Percentiles rank a stretch among this genome's conserved stretches.
These are phyloP conservation scores for Metschnikowia picachoensis DNA, from an alignment of 805 yeast species.

Conservation along the genomic window DNA sequence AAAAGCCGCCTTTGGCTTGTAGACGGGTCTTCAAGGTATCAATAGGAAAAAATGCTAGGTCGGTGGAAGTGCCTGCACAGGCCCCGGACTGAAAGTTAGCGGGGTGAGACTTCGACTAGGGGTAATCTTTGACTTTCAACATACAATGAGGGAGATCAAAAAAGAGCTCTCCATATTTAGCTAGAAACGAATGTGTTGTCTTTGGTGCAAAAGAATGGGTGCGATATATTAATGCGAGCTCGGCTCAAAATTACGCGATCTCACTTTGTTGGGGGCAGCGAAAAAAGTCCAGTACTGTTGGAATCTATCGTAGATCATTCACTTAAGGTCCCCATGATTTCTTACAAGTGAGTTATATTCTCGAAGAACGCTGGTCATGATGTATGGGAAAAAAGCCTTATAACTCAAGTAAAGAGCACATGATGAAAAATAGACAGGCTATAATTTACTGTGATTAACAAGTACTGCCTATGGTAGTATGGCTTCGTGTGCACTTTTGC, in stretches of 20 bases:
- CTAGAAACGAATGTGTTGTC: not conserved
- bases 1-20: conserved; percentile 95
- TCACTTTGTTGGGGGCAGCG: not conserved
- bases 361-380: no score
- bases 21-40: conserved; percentile 92
- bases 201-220: not conserved
- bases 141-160: conserved; percentile 31
- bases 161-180: conserved; percentile 29
- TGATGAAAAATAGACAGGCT: no score
- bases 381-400: no score
- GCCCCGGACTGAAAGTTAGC: conserved; percentile 62
- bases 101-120: no score
- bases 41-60: conserved; percentile 90
- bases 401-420: no score
- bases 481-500: not conserved
- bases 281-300: not conserved
- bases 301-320: no score
- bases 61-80: conserved; percentile 95
- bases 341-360: no score
- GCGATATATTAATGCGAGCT: conserved; percentile 1
- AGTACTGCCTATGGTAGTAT: not conserved
- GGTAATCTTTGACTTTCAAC: conserved; percentile 11
- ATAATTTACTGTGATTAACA: no score
- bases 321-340: no score
- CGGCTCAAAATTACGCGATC: conserved; percentile 1